Conservation (phyloP, 331 rosid genomes). For the Rhamnella rubrinervis region DNA sequence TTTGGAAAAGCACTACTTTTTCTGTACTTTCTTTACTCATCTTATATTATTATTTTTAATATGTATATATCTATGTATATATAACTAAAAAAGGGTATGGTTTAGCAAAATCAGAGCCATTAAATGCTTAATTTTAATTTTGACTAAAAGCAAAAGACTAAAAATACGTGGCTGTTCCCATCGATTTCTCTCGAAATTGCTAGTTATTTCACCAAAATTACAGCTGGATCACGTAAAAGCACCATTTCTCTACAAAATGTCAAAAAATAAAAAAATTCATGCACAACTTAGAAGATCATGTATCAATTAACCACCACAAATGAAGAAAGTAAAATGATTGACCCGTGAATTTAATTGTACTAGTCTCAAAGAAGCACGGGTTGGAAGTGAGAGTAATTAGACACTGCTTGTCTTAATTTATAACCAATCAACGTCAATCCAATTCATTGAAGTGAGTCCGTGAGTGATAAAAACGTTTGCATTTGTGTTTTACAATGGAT, state of each 20-base stretch:
- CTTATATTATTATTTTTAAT: no score
- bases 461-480: slow-evolving; percentile 2
- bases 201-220: slow-evolving; percentile 15
- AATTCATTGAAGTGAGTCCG: slow-evolving; percentile 1
- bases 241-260: not conserved
- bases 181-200: not conserved
- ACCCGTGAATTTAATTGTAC: slow-evolving; percentile 5
- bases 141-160: no score
- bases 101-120: no score
- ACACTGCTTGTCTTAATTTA: not conserved
- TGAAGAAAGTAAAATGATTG: no score
- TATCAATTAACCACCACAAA: no score
- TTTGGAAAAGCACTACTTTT: no score
- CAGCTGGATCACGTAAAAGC: slow-evolving; percentile 16
- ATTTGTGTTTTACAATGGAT: not conserved
- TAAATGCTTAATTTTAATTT: no score
- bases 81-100: no score
- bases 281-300: not conserved
- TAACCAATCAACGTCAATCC: no score
- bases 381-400: slow-evolving; percentile 16
- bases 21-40: no score
- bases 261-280: not conserved
- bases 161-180: no score
- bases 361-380: slow-evolving; percentile 24
- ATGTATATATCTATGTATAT: no score